These are phyloP conservation scores for Coffea canephora DNA, from an alignment of 257 asterid species.

Conservation along the genomic window DNA sequence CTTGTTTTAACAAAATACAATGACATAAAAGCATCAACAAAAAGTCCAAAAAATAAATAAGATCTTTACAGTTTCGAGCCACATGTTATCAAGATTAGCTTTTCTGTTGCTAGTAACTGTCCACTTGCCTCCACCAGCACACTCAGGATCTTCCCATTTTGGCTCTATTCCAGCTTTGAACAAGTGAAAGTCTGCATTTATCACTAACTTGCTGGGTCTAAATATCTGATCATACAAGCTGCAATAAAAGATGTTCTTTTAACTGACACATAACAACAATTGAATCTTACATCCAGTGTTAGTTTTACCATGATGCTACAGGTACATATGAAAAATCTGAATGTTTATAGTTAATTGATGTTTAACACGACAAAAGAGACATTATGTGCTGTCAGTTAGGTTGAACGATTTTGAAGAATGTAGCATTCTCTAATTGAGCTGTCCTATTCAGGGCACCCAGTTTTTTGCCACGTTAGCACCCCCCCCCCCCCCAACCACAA, in stretches of 20 bases:
- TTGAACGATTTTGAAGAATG: not conserved
- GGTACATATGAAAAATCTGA: not conserved
- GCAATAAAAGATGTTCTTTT: conserved; percentile 26
- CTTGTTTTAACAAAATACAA: no score
- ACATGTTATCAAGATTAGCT: conserved; percentile 61
- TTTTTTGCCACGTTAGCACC: no score
- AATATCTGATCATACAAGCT: conserved; percentile 82
- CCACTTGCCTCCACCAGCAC: conserved; percentile 96
- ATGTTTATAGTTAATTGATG: not conserved
- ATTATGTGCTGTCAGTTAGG: not conserved
- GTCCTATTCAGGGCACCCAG: no score
- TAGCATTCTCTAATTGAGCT: not conserved
- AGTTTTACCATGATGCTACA: not conserved
- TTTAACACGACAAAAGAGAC: no score
- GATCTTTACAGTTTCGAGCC: conserved; percentile 82
- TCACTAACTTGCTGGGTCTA: conserved; percentile 76
- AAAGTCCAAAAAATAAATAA: not conserved
- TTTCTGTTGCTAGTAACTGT: conserved; percentile 52
- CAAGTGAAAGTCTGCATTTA: conserved; percentile 80
- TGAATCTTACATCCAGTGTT: no score
- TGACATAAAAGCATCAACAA: not conserved
- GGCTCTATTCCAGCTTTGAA: conserved; percentile 92
- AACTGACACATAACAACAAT: not conserved
- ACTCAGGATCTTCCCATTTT: conserved; percentile 99
- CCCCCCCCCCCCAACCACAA: no score